Base-by-base conservation (phyloP, 208 protist genomes). In the Trypanosoma lewisi region DNA sequence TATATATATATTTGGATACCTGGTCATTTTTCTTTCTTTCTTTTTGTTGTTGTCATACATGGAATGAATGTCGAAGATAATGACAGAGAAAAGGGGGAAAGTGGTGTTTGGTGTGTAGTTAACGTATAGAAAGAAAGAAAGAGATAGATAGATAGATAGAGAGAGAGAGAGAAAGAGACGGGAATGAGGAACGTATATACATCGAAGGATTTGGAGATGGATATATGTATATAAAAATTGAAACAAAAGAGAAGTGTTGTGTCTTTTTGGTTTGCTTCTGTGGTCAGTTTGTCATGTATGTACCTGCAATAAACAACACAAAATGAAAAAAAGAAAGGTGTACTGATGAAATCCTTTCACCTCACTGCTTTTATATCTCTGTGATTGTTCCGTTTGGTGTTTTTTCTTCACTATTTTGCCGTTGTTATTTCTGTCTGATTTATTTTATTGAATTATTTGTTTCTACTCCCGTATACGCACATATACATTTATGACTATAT, bases 1-100 rank as follows among this genome's bases (percentile, higher is more conserved):
- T 76, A 53, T 34, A 48, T 66, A 44, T 68, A 52, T 54, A 39
- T 34, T 2, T 47, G n/a, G n/a, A 36, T 39, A 31, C 50, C 30
- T 68, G n/a, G 39, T 28, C 42, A 30, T 58, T 19, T 57, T 17
- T 58, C 16, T 47, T 34, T 52, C 3, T 54, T n/a, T 53, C 27
- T 49, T n/a, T 53, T 25, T 55, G 11, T 65, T 49, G 9, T 25
- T 58, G 6, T 41, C 7, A 41, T 16, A 41, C 14, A 41, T 7
- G 9, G 14, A 14, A 14, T 41, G 36, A 7, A 41, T 41, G 36
- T 41, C 36, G 36, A 41, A 41, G 14, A 49, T 25, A 21, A 21
- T 21, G n/a, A 49, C 5, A 49, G 6, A 25, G 19, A 25, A 21
- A 49, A 49, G 19, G 44, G 19, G n/a, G 19, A 21, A 21, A 23